Base-by-base conservation (phyloP, 2,329 filamentous ascomycete genomes). In the Nannizzia gypsea region DNA sequence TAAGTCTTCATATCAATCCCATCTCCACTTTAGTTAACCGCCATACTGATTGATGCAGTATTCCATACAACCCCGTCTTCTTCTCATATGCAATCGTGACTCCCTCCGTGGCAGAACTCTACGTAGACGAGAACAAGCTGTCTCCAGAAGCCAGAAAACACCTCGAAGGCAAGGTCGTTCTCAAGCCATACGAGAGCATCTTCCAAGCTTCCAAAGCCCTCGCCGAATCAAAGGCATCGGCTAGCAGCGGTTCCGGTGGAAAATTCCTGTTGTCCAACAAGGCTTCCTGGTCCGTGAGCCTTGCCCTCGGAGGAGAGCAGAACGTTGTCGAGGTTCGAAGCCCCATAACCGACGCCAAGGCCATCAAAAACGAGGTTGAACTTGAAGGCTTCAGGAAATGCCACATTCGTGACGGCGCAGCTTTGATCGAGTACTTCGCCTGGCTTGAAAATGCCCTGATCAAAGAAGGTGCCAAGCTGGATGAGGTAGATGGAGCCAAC, bases 51-150 rank as follows among this genome's bases (percentile, higher is more conserved):
- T 59, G 15, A 13, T 26, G 42, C 66, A 83, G 80, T 71, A 97
- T 99, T 65, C 89, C 90, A 0, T 99, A 93, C 77, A 99, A 99
- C 70, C 93, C 93, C 0, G 93, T 99, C 56, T 97, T 99, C 78
- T 97, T 97, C 75, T 93, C 92, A 15, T 99, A 97, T 69, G 92
- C 92, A 50, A 82, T 93, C 46, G 78, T 99, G 63, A 97, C 93
- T 1, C 83, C 85, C 1, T 85, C 74, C 9, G 78, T 83, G 1
- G 89, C 87, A 24, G 90, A 85, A 1, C 80, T 99, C 3, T 99
- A 96, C 69, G 78, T 97, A 61, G 88, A 97, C 68, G 81, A 85
- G 11, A 81, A 82, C 13, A 96, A 96, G 72, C 75, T 97, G 28
- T 84, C 80, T 36, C 75, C 81, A 2, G 83, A 88, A 56, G 86